phyloP scores from a whole-genome alignment of 139 green algal species.

The Coccomyxa sp. region DNA sequence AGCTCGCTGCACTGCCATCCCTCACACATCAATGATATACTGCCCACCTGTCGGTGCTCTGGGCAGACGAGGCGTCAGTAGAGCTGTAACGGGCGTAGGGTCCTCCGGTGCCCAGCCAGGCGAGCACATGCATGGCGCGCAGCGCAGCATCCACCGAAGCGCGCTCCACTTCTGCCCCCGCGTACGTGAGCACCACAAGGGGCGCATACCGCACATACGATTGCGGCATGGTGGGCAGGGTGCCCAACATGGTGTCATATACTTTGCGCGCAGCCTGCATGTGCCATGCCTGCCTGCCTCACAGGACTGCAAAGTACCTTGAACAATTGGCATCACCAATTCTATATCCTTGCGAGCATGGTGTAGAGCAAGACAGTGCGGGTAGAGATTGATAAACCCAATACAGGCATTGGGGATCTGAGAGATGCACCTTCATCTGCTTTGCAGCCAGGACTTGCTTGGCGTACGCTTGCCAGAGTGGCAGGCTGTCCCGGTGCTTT shows the following conservation, averaged over 20 bases:
- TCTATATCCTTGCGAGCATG: not conserved
- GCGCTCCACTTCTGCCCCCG: constrained; percentile 17
- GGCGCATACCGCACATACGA: constrained; percentile 7
- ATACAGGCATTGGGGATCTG: no score
- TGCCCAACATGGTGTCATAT: constrained; percentile 27
- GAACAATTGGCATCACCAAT: not conserved
- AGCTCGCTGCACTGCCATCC: no score
- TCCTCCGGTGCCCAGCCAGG: constrained; percentile 14
- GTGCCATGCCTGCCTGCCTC: not conserved
- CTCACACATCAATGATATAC: no score
- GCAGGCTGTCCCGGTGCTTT: constrained; percentile 30
- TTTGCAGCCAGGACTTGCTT: constrained; percentile 32
- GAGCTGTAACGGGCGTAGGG: constrained; percentile 4
- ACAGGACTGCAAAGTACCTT: not conserved
- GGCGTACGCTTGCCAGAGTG: constrained; percentile 42
- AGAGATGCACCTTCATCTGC: constrained; percentile 20
- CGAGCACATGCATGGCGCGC: constrained; percentile 15
- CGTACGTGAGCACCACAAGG: constrained; percentile 10
- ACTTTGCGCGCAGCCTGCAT: constrained; percentile 44
- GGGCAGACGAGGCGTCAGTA: not conserved
- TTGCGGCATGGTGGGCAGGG: not conserved
- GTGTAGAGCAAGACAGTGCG: not conserved
- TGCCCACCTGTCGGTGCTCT: not conserved
- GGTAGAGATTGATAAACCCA: not conserved
- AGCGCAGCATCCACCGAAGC: not conserved